These are phyloP conservation scores for Daldinia caldariorum DNA, from an alignment of 495 filamentous ascomycete species.

Conservation along the genomic window DNA sequence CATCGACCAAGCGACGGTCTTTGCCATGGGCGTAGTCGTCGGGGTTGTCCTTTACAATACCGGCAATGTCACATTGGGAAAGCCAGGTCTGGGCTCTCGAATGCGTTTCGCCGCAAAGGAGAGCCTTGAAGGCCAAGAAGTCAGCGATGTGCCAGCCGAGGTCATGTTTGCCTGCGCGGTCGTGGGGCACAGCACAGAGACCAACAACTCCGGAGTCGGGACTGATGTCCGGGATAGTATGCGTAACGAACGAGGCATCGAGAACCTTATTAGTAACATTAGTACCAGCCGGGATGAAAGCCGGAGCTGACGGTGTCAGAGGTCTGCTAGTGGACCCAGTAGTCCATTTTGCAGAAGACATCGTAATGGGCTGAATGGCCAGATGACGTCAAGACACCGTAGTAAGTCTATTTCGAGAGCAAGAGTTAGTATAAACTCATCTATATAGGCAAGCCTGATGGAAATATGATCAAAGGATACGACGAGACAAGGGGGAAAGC, in stretches of 20 bases:
- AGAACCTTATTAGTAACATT: slow-evolving; percentile 14
- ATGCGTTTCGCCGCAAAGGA: slow-evolving; percentile 45
- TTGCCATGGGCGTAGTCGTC: slow-evolving; percentile 32
- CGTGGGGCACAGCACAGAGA: slow-evolving; percentile 47
- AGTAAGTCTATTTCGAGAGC: background rate
- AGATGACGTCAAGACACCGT: background rate
- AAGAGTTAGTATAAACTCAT: background rate
- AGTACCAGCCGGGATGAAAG: background rate
- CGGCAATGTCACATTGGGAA: slow-evolving; percentile 35
- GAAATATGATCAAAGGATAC: background rate
- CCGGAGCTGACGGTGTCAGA: background rate
- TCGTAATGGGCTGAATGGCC: background rate
- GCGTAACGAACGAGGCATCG: slow-evolving; percentile 44
- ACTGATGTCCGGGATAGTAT: slow-evolving; percentile 48
- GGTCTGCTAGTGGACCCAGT: background rate
- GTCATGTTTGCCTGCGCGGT: slow-evolving; percentile 37
- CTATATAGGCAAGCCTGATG: no score
- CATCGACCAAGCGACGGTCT: slow-evolving; percentile 21
- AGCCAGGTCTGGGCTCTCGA: slow-evolving; percentile 48
- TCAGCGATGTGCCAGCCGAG: slow-evolving; percentile 54
- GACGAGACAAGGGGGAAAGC: background rate
- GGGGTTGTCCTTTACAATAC: slow-evolving; percentile 23
- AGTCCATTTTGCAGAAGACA: background rate
- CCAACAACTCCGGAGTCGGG: slow-evolving; percentile 45
- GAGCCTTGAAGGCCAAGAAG: slow-evolving; percentile 51